These are phyloP conservation scores for Caryopteris hybrid DNA, from an alignment of 305 asterid species.

Conservation along the genomic window DNA sequence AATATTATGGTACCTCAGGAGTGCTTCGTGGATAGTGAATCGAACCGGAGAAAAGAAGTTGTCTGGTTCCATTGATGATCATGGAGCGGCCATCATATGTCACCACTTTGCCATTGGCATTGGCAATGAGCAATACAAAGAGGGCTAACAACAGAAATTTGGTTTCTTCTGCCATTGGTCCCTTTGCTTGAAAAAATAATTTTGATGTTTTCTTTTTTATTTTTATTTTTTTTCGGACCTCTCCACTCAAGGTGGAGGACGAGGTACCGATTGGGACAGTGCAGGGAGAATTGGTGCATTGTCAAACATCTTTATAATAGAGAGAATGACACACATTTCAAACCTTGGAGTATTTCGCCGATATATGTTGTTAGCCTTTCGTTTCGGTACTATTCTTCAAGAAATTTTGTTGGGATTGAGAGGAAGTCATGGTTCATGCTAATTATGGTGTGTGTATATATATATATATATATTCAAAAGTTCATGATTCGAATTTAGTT, in stretches of 20 bases:
- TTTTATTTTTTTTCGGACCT: not conserved
- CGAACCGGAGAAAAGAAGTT: constrained; percentile 39
- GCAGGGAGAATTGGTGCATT: too few species aligned
- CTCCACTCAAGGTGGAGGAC: constrained; percentile 22
- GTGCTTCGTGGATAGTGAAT: constrained; percentile 43
- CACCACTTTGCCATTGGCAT: constrained; percentile 19
- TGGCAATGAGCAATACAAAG: constrained; percentile 15
- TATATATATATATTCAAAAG: too few species aligned
- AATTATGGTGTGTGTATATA: too few species aligned
- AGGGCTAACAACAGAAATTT: constrained; percentile 19
- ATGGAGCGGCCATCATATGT: constrained; percentile 52
- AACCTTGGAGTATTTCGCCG: constrained; percentile 22
- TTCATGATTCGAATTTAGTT: too few species aligned
- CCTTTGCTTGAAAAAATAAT: not conserved
- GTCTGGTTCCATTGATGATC: constrained; percentile 50
- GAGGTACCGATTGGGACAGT: constrained; percentile 2
- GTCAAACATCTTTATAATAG: not conserved
- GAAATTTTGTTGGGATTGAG: too few species aligned
- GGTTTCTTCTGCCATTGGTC: constrained; percentile 3
- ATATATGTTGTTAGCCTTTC: not conserved
- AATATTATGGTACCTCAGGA: constrained; percentile 15
- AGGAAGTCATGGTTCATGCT: too few species aligned
- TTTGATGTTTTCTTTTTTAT: not conserved
- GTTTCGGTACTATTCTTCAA: too few species aligned
- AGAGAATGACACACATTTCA: not conserved